These are phyloP conservation scores for Chlamydomonas sphaeroides DNA, from an alignment of 139 green algal genomes.

Conservation along the genomic window DNA sequence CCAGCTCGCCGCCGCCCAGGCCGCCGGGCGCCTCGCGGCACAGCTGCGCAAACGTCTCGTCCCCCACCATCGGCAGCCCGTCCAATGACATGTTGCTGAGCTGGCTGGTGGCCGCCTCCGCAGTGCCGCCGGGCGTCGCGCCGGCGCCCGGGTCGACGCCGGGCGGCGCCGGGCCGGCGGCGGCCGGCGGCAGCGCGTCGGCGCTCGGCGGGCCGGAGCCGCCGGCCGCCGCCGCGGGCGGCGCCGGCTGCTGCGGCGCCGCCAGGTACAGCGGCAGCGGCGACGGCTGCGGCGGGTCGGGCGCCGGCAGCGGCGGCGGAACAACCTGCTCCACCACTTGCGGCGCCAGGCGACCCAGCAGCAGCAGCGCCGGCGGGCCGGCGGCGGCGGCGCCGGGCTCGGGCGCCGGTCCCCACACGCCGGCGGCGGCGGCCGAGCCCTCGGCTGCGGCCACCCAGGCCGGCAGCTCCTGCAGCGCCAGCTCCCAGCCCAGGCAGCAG, in stretches of 20 bases:
- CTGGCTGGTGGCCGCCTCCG: background rate
- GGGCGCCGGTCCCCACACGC: too few relatives aligned
- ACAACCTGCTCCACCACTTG: background rate
- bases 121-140: too few relatives aligned
- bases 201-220: too few relatives aligned
- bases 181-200: too few relatives aligned
- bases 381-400: background rate
- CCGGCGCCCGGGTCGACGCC: too few relatives aligned
- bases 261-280: too few relatives aligned
- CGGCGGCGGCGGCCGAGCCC: background rate
- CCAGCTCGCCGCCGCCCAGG: too few relatives aligned
- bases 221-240: too few relatives aligned
- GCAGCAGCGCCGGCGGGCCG: background rate
- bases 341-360: background rate
- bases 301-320: background rate
- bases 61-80: background rate
- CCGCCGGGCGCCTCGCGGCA: too few relatives aligned
- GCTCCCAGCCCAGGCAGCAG: conserved; percentile 23
- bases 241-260: background rate
- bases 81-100: conserved; percentile 30
- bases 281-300: background rate
- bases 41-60: background rate
- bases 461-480: background rate
- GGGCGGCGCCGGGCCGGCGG: too few relatives aligned
- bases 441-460: background rate